Percentiles rank a stretch among this genome's conserved stretches.
phyloP scores from a whole-genome alignment of 768 basidiomycete species.

The Boletus rubroflammeus region DNA sequence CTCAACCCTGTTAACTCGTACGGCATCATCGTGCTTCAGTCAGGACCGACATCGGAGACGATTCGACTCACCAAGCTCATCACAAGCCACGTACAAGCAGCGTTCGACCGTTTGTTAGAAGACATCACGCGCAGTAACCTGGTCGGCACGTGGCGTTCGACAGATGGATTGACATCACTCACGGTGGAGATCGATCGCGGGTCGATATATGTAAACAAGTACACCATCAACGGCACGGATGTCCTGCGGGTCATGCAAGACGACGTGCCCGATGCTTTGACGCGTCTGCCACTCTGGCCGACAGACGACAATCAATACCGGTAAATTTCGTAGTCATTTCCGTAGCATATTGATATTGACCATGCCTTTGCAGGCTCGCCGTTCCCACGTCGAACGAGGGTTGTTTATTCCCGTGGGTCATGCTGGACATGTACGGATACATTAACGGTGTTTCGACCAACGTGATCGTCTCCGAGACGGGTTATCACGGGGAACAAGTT shows the following conservation, averaged over 20 bases:
- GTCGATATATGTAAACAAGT: constrained; percentile 29
- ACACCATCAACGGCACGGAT: constrained; percentile 34
- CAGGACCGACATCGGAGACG: constrained; percentile 35
- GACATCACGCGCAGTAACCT: constrained; percentile 26
- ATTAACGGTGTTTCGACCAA: constrained; percentile 23
- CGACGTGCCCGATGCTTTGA: not conserved
- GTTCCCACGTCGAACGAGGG: constrained; percentile 15
- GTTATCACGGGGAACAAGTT: not conserved
- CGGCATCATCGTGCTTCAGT: constrained; percentile 40
- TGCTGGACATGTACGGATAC: constrained; percentile 24
- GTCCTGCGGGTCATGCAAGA: constrained; percentile 34
- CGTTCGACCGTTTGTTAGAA: constrained; percentile 33
- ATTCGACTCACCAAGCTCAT: constrained; percentile 32
- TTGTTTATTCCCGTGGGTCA: constrained; percentile 20
- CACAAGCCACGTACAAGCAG: constrained; percentile 33
- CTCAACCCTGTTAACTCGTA: constrained; percentile 39
- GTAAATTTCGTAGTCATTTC: constrained; percentile 8
- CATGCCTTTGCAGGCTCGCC: constrained; percentile 9
- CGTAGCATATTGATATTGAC: not conserved
- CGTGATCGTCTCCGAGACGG: constrained; percentile 6
- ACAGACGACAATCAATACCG: constrained; percentile 41
- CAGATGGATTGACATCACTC: constrained; percentile 27
- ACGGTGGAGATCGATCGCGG: constrained; percentile 29
- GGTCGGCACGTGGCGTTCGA: constrained; percentile 34
- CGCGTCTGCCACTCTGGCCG: constrained; percentile 31